Evolutionary conservation across 2,329 filamentous ascomycete species (phyloP).

Genomic region (Zymoseptoria passerinii): DNA sequence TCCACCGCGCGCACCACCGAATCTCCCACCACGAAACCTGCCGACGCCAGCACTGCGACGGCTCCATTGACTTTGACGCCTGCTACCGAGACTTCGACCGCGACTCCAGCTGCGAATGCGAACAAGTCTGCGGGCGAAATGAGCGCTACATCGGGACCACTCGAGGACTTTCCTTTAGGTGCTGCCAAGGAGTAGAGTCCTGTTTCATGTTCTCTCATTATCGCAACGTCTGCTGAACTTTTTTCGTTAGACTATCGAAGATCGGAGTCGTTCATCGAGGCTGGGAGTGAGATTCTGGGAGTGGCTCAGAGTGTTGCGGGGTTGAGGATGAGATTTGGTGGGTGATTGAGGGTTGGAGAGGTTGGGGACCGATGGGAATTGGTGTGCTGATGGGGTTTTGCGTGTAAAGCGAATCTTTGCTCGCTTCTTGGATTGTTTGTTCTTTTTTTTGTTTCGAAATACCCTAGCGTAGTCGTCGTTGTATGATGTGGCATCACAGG

Average conservation of each 20-base stretch:
- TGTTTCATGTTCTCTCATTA: background rate
- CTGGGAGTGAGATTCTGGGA: background rate
- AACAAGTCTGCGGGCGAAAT: constrained; percentile 12
- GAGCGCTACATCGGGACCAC: constrained; percentile 19
- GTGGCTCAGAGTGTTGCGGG: background rate
- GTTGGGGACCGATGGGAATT: background rate
- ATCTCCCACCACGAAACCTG: background rate
- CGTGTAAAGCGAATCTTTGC: background rate
- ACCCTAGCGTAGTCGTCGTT: background rate
- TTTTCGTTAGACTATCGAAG: constrained; percentile 3
- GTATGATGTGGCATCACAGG: background rate
- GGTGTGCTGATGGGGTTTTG: background rate
- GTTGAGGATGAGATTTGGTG: background rate
- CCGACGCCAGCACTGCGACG: background rate
- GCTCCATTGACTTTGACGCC: background rate
- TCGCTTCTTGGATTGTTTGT: background rate
- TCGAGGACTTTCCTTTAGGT: constrained; percentile 15
- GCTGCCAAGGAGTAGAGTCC: constrained; percentile 1
- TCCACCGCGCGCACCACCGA: background rate
- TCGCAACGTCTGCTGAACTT: background rate
- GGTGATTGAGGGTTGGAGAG: background rate
- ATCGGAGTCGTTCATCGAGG: constrained; percentile 1
- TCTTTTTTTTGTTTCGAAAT: background rate
- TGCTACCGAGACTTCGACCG: background rate
- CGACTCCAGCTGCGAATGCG: background rate